Base-by-base conservation (phyloP, 2,329 filamentous ascomycete species). In the Bimuria novae-zelandiae region DNA sequence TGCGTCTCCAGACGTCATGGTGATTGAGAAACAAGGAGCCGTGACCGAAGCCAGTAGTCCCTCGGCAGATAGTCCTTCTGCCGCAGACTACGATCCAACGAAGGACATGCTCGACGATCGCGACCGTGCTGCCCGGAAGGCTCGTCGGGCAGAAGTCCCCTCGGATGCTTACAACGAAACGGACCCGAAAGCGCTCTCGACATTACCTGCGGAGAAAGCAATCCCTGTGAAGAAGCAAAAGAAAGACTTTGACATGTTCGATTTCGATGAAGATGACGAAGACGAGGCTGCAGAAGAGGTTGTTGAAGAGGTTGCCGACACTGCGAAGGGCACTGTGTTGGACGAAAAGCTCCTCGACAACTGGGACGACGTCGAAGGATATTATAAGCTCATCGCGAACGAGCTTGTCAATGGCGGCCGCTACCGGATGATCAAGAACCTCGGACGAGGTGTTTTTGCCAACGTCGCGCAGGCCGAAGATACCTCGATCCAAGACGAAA, bases 391-490 rank as follows among this genome's bases (percentile, higher is more conserved):
- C 52, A 91, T 95, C 52, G 86, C 92, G 35, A 92, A 93, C 67
- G 94, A 99, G 77, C 79, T 97, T 46, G 82, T 99, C 57, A 89
- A 96, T 30, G 86, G 86, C 25, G 87, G 87, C 27, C 89, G 92
- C 29, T 97, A 97, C 73, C 90, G 94, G 70, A 86, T 99, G 27
- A 89, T 93, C 71, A 86, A 92, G 53, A 88, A 88, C 47, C 82
- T 99, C 19, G 94, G 94, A 59, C 92, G 90, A 74, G 94, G 94
- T 64, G 96, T 97, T 83, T 99, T 97, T 72, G 96, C 94, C 0
- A 92, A 91, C 7, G 94, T 99, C n/a, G 91, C 94, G 48, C 87
- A 91, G 59, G 94, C 94, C 19, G 82, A 65, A 59, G 65, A 69
- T 21, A 55, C 59, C 8, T 57, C 49, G 10, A 49, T 52, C 8